Percentiles rank a stretch among this genome's conserved stretches.
phyloP scores from a whole-genome alignment of 306 rosid species.

The Ormosia emarginata region DNA sequence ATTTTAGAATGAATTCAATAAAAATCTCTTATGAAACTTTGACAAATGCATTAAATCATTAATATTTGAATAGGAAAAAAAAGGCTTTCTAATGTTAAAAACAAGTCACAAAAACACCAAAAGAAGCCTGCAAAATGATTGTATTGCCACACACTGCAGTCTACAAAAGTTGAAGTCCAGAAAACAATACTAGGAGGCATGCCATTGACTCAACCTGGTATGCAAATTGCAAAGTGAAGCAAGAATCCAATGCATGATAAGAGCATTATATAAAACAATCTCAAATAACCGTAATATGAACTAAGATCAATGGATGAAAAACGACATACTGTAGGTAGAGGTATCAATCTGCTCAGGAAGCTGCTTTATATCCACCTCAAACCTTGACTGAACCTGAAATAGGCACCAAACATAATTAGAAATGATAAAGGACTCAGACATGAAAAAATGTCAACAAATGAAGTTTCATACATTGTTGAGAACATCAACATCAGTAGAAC shows the following conservation, averaged over 20 bases:
- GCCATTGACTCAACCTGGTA: not conserved
- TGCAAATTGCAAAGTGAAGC: not conserved
- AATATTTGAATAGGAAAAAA: too few relatives aligned
- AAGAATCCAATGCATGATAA: not conserved
- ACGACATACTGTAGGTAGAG: slow-evolving; percentile 80
- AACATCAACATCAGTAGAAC: slow-evolving; percentile 82
- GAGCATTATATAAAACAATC: not conserved
- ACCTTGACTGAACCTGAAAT: slow-evolving; percentile 93
- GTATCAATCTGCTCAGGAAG: slow-evolving; percentile 99
- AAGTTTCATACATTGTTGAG: slow-evolving; percentile 72
- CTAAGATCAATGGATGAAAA: not conserved
- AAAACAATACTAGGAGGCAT: not conserved
- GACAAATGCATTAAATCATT: too few relatives aligned
- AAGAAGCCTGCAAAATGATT: too few relatives aligned
- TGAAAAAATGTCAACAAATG: not conserved
- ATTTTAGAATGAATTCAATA: not conserved
- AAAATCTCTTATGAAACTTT: too few relatives aligned
- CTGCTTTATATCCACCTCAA: slow-evolving; percentile 96
- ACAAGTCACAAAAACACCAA: too few relatives aligned
- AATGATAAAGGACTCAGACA: not conserved
- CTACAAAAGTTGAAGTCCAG: not conserved
- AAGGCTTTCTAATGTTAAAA: too few relatives aligned
- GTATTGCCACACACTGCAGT: not conserved
- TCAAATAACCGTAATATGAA: not conserved
- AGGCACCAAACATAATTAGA: not conserved